A percentile compares a stretch with the other conserved stretches of the same genome.
phyloP scores from a whole-genome alignment of 202 grass and related monocot species.

The Eragrostis tef region DNA sequence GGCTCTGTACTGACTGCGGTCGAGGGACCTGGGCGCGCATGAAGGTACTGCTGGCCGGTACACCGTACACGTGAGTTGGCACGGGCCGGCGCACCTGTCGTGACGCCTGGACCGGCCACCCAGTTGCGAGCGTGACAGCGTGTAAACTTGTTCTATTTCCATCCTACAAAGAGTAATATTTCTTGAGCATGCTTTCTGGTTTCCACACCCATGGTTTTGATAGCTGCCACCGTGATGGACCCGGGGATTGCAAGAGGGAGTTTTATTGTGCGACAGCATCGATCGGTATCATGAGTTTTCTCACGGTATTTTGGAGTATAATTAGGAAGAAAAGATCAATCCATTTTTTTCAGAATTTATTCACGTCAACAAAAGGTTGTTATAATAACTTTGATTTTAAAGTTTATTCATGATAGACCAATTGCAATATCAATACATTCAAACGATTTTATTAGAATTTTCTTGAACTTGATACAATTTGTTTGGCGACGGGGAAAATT shows the following conservation, averaged over 20 bases:
- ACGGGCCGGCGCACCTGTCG: conserved; percentile 16
- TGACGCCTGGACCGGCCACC: background rate
- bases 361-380: no score
- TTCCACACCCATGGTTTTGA: background rate
- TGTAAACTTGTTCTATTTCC: background rate
- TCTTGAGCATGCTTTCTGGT: background rate
- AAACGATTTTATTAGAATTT: no score
- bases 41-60: background rate
- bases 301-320: background rate
- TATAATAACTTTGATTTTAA: no score
- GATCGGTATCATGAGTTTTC: background rate
- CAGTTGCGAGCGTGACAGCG: background rate
- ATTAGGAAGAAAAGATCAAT: background rate
- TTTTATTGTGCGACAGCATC: background rate
- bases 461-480: no score
- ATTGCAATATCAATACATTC: background rate
- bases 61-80: conserved; percentile 16
- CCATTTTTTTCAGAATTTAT: no score
- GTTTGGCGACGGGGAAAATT: no score
- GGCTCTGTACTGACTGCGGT: background rate
- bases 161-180: background rate
- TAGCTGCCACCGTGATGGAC: background rate
- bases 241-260: background rate
- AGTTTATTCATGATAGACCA: background rate
- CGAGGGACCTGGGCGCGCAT: background rate